These are phyloP conservation scores for Tieghemiomyces parasiticus DNA, from an alignment of 192 early-diverging fungal species.

Conservation along the genomic window DNA sequence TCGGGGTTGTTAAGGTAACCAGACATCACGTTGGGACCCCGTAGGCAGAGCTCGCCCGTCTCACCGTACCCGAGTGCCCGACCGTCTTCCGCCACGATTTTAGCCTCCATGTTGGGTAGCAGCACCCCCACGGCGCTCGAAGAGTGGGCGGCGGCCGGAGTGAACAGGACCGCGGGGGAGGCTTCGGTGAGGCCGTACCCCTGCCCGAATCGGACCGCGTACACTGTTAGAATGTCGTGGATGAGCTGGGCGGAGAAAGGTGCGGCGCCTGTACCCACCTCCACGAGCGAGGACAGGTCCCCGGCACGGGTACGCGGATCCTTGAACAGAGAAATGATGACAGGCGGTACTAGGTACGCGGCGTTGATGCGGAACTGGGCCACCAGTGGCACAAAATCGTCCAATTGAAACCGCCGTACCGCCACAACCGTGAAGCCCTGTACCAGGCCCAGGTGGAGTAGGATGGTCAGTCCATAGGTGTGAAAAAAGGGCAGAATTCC, in stretches of 20 bases:
- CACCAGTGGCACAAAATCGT: constrained; percentile 32
- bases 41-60: constrained; percentile 71
- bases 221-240: constrained; percentile 17
- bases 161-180: constrained; percentile 26
- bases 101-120: constrained; percentile 53
- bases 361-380: constrained; percentile 25
- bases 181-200: constrained; percentile 65
- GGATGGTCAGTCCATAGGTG: constrained; percentile 26
- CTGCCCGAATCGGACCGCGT: constrained; percentile 29
- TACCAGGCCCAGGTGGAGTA: constrained; percentile 15
- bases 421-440: constrained; percentile 36
- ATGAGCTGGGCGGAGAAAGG: constrained; percentile 40
- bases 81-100: constrained; percentile 57
- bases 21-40: constrained; percentile 79
- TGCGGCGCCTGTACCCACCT: constrained; percentile 45
- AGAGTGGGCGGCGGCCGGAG: constrained; percentile 9
- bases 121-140: constrained; percentile 51
- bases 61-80: constrained; percentile 35
- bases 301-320: constrained; percentile 44
- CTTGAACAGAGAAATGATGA: constrained; percentile 48
- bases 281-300: constrained; percentile 34
- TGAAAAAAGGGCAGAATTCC: constrained; percentile 36
- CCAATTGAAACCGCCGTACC: constrained; percentile 44
- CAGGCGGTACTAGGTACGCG: constrained; percentile 43
- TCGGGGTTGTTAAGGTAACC: constrained; percentile 68